Evolutionary conservation across 345 rosid genomes (phyloP).

Genomic region (Melaleuca alternifolia): DNA sequence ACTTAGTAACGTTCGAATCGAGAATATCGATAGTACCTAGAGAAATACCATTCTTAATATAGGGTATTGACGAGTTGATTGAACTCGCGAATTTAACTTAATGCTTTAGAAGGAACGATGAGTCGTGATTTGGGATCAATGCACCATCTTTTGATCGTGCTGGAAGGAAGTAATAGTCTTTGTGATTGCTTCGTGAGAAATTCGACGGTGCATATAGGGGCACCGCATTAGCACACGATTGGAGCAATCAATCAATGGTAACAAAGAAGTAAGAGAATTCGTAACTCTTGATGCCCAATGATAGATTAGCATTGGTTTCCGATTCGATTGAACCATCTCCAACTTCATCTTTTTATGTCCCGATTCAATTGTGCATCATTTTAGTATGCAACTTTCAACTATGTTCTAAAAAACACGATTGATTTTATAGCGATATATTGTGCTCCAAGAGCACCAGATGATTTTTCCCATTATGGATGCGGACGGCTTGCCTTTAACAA

Average conservation of each 20-base stretch:
- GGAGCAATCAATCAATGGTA: background rate
- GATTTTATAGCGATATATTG: too few species aligned
- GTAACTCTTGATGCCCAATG: background rate
- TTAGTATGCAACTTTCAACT: background rate
- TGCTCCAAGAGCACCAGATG: background rate
- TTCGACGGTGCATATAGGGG: background rate
- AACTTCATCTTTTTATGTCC: background rate
- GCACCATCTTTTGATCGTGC: background rate
- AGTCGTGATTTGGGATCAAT: too few species aligned
- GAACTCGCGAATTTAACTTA: background rate
- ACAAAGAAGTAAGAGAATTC: background rate
- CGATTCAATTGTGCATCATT: background rate
- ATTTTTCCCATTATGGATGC: background rate
- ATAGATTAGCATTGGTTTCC: background rate
- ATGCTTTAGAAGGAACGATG: too few species aligned
- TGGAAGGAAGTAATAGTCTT: background rate
- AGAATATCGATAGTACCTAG: background rate
- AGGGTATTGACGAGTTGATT: background rate
- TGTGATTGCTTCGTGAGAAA: background rate
- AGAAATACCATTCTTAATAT: too few species aligned
- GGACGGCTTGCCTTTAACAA: background rate
- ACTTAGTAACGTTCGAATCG: accelerated
- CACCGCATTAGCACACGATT: background rate
- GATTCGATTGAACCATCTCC: background rate
- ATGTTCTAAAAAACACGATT: background rate